Percentiles rank a stretch among this genome's conserved stretches.
These are phyloP conservation scores for Colletotrichum melonis DNA, from an alignment of 2,329 filamentous ascomycete species.

Conservation along the genomic window DNA sequence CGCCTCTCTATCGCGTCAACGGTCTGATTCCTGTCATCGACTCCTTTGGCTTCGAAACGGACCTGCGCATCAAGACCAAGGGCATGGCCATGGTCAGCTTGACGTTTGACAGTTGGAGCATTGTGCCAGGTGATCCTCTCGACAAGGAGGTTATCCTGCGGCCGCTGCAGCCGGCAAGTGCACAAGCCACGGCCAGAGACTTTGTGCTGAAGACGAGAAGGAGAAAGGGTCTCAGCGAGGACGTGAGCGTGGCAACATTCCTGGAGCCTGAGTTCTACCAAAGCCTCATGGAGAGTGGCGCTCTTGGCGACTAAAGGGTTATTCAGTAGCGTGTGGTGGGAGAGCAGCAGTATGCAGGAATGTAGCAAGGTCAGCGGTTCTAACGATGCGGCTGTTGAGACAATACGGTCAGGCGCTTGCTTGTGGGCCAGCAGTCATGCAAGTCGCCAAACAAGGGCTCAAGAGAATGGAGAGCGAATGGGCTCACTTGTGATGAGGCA, in stretches of 20 bases:
- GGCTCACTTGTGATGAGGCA: conserved; percentile 9
- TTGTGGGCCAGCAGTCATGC: background rate
- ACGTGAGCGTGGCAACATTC: conserved; percentile 96
- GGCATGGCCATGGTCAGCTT: conserved; percentile 90
- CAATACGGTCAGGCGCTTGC: background rate
- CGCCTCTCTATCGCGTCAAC: conserved; percentile 90
- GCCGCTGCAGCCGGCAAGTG: conserved; percentile 87
- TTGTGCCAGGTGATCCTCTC: conserved; percentile 94
- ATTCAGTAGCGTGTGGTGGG: background rate
- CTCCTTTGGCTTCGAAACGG: conserved; percentile 97
- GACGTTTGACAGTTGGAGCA: conserved; percentile 95
- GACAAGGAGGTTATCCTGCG: conserved; percentile 86
- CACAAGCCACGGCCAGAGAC: conserved; percentile 91
- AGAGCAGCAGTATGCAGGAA: background rate
- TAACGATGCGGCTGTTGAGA: conserved; percentile 6
- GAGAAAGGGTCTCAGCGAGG: conserved; percentile 93
- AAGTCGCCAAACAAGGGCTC: background rate
- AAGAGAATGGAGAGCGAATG: conserved; percentile 3
- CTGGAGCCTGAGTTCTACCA: conserved; percentile 94
- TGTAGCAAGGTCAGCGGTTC: background rate
- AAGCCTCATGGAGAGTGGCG: conserved; percentile 87
- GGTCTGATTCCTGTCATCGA: conserved; percentile 96
- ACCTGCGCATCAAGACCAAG: conserved; percentile 94
- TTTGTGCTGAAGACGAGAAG: conserved; percentile 96
- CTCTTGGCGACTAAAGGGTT: conserved; percentile 69